Conservation (phyloP, 169 alveolate species). For the Eimeria nieschulzi region DNA sequence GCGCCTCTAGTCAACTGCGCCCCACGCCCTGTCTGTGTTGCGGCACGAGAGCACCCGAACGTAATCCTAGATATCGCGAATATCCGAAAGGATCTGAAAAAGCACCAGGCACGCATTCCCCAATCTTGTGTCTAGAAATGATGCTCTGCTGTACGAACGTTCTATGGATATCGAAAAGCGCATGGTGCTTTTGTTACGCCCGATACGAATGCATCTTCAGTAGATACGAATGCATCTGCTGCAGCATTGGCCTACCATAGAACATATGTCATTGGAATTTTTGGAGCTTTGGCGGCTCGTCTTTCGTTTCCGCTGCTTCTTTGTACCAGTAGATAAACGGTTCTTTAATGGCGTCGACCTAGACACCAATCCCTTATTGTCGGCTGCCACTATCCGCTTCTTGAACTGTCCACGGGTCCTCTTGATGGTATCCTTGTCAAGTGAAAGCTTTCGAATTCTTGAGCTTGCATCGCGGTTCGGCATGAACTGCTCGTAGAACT, state of each 20-base stretch:
- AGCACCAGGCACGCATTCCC: not conserved
- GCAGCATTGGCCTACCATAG: not conserved
- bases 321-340: no score
- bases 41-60: not conserved
- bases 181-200: no score
- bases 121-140: no score
- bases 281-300: not conserved
- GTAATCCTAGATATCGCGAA: constrained; percentile 10
- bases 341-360: not conserved
- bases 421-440: constrained; percentile 3
- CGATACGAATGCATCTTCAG: no score
- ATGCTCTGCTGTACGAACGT: no score
- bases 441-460: constrained; percentile 1
- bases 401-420: not conserved
- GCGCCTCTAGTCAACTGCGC: not conserved
- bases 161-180: no score
- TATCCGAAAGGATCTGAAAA: constrained; percentile 16
- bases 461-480: constrained; percentile 27
- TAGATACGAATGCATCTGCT: not conserved
- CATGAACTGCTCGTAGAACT: constrained; percentile 56
- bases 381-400: not conserved
- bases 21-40: not conserved
- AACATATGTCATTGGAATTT: not conserved
- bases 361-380: not conserved
- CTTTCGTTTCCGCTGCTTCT: not conserved